Evolutionary conservation across 2,329 filamentous ascomycete genomes (phyloP).

Genomic region (Ilyonectria destructans): DNA sequence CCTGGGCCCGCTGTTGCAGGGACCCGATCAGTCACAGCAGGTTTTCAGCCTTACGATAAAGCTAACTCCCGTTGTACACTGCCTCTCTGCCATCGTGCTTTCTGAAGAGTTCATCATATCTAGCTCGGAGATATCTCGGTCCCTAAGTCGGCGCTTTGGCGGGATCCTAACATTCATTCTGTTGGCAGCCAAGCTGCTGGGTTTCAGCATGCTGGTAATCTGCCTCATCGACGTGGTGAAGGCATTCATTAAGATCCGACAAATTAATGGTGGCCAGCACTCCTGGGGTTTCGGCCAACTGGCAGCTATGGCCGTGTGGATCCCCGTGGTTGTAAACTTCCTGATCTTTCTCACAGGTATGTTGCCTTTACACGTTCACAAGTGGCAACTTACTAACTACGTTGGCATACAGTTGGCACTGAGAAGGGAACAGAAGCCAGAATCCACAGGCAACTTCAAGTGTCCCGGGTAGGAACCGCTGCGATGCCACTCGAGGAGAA

Average conservation of each 20-base stretch:
- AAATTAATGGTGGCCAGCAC: not conserved
- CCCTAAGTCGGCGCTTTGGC: not conserved
- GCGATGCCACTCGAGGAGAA: not conserved
- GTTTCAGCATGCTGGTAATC: not conserved
- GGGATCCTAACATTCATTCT: not conserved
- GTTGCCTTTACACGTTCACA: not conserved
- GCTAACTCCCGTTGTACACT: not conserved
- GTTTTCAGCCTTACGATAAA: not conserved
- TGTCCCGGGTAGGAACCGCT: not conserved
- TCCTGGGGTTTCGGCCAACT: constrained; percentile 28
- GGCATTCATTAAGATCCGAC: not conserved
- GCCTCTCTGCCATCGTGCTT: not conserved
- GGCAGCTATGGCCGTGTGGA: constrained; percentile 17
- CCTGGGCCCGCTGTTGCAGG: not conserved
- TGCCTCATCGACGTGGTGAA: not conserved
- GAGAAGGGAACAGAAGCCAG: too few species aligned
- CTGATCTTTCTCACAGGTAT: not conserved
- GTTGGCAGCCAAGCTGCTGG: constrained; percentile 1
- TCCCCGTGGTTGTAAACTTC: not conserved
- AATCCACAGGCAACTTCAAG: not conserved
- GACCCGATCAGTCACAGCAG: not conserved
- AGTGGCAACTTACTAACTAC: too few species aligned
- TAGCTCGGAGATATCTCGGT: not conserved
- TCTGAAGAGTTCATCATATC: not conserved
- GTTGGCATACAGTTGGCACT: too few species aligned